Evolutionary conservation across 306 rosid genomes (phyloP).

Genomic region (Glycine soja): DNA sequence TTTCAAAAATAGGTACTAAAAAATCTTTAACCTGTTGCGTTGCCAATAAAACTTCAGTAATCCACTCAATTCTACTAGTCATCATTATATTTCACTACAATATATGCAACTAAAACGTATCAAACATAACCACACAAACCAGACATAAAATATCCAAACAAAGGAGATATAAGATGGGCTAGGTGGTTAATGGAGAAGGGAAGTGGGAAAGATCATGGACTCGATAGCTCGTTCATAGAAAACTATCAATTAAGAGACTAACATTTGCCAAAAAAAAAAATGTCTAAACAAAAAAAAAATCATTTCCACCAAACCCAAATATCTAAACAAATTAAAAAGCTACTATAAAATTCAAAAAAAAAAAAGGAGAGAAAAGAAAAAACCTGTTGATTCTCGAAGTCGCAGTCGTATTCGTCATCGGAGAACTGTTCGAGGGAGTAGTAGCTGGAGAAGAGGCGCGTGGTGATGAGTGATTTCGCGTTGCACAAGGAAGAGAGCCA

Average conservation of each 20-base stretch:
- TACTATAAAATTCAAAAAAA: background rate
- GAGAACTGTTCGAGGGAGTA: constrained; percentile 82
- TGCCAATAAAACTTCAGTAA: background rate
- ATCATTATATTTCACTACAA: constrained; percentile 4
- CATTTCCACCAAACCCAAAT: constrained; percentile 34
- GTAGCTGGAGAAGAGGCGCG: constrained; percentile 61
- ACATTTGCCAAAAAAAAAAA: too few relatives aligned
- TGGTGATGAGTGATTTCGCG: constrained; percentile 37
- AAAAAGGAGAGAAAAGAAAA: background rate
- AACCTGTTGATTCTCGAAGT: constrained; percentile 72
- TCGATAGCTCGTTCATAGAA: too few relatives aligned
- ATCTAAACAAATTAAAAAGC: background rate
- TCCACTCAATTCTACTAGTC: background rate
- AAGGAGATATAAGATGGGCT: too few relatives aligned
- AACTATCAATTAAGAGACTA: too few relatives aligned
- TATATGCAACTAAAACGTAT: background rate
- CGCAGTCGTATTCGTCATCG: constrained; percentile 90
- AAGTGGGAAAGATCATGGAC: too few relatives aligned
- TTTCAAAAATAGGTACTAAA: background rate
- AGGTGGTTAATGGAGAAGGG: too few relatives aligned
- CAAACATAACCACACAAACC: background rate
- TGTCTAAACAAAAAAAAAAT: background rate
- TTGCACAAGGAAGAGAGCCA: constrained; percentile 44
- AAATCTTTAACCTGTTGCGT: background rate
- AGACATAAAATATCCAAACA: background rate